Evolutionary conservation across 2,329 filamentous ascomycete genomes (phyloP), one percentile per base, ranked within the genome.

Genomic region (Westerdykella sp.): DNA sequence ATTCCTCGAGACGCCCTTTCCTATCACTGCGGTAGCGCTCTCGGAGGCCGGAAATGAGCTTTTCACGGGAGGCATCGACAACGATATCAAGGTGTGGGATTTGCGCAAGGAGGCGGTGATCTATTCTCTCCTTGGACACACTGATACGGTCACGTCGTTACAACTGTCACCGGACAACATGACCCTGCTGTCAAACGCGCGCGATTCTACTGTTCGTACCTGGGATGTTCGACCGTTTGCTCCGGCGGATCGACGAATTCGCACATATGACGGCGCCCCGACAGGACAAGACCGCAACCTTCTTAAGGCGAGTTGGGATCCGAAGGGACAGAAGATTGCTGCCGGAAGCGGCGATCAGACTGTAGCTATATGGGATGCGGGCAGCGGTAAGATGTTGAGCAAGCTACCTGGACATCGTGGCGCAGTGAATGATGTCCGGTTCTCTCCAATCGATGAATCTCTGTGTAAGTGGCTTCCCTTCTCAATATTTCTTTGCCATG

Each of bases 201-300:
- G 96, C 75, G 93, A 98, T 67, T 89, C 86, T 15, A 95, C 91
- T 0, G 93, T 90, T 31, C 80, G 87, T 57, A 96, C 90, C 14
- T 98, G 93, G 93, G 91, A 98, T 63, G 86, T 98, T 41, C 79
- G 91, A 54, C 91, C 93, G 0, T 98, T 97, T 69, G 91, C 93
- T 6, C 88, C 93, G 0, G 81, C 84, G 1, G 86, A 96, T 63
- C 78, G 93, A 51, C 83, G 87, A 47, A 80, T 97, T 46, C 80
- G 81, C 59, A 95, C 87, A 0, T 95, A 93, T 64, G 91, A 97
- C 56, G 93, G 93, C n/a, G 91, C 91, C 0, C 84, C 85, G 10
- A 76, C 81, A 30, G 90, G 90, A 0, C 69, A 95, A 41, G 93
- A 98, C 68, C 93, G 93, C 75, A 97, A 97, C 57, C 72, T 98